Evolutionary conservation across 1,284 basidiomycete genomes (phyloP).

Genomic region (Ustilago sp.): DNA sequence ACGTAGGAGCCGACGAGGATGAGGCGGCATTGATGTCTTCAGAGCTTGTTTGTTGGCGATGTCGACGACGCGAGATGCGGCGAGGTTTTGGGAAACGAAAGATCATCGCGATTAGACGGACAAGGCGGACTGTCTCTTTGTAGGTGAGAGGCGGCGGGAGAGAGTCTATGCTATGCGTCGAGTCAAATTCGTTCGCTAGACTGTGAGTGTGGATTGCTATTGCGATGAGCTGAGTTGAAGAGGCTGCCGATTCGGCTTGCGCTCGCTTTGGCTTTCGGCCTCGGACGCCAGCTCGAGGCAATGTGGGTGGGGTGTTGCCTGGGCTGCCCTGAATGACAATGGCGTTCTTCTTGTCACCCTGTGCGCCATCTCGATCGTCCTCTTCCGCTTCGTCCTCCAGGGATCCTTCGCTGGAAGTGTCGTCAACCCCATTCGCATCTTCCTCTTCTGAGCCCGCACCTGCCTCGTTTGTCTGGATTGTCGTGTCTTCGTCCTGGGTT

Average conservation of each 20-base stretch:
- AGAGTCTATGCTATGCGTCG: neutral
- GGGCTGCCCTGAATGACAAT: neutral
- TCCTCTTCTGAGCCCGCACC: constrained; percentile 17
- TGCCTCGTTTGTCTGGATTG: neutral
- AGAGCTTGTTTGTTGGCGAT: neutral
- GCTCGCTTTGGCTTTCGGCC: neutral
- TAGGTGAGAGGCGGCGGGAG: constrained; percentile 27
- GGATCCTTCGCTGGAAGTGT: constrained; percentile 27
- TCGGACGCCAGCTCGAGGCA: neutral
- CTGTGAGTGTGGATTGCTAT: constrained; percentile 17
- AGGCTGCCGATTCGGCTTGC: neutral
- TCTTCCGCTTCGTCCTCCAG: neutral
- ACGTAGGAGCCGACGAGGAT: neutral
- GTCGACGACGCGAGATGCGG: constrained; percentile 21
- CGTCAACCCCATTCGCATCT: constrained; percentile 8
- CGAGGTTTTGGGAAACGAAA: constrained; percentile 47
- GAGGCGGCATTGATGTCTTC: neutral
- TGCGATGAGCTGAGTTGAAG: constrained; percentile 21
- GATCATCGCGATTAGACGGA: constrained; percentile 39
- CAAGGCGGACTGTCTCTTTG: constrained; percentile 45
- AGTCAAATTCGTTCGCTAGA: neutral
- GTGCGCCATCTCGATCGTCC: neutral
- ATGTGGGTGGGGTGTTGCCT: neutral
- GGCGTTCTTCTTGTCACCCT: neutral
- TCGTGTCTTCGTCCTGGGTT: neutral